Base-by-base conservation (phyloP, 169 alveolate species). In the Eimeria necatrix region DNA sequence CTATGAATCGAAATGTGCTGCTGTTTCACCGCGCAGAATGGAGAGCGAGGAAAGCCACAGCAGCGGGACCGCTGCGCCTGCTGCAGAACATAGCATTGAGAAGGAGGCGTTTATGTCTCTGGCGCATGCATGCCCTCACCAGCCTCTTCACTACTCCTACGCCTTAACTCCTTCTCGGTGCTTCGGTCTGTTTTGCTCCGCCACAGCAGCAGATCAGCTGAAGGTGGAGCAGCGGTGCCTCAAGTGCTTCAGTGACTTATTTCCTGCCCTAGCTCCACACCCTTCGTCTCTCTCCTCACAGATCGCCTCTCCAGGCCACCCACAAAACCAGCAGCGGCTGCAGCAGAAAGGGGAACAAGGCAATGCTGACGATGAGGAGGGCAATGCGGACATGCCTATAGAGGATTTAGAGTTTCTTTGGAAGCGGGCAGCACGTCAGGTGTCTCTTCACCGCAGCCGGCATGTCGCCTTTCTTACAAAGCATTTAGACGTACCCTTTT, bases 401-500 rank as follows among this genome's bases (percentile, higher is more conserved):
- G 78, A 68, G 32, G 78, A 68, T n/a, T 8, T 14, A n/a, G 78
- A 68, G 12, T 68, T 68, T n/a, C 32, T 68, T 16, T 68, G 78
- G 78, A 7, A 7, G 46, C 78, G 78, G 41, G 78, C 78, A n/a
- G 12, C 78, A 14, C n/a, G 78, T 10, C 71, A 46, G 71, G 22
- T 71, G 10, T 5, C 22, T 18, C 87, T 88, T 41, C 83, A 51
- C 14, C 61, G 74, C 70, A n/a, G 52, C 24, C 74, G 5, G 32
- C 95, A 91, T 64, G 48, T 60, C 18, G 61, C 76, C 18, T 91
- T 74, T 83, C 56, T 48, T 26, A 10, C 20, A 51, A 48, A 53
- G 18, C 83, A 56, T 49, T 53, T 91, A 52, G 84, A 68, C 10
- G 56, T 41, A 80, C 78, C 91, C 22, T 71, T 93, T 6, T 51